Evolutionary conservation across 2,329 filamentous ascomycete genomes (phyloP).

Genomic region (Ceratocystis destructans): DNA sequence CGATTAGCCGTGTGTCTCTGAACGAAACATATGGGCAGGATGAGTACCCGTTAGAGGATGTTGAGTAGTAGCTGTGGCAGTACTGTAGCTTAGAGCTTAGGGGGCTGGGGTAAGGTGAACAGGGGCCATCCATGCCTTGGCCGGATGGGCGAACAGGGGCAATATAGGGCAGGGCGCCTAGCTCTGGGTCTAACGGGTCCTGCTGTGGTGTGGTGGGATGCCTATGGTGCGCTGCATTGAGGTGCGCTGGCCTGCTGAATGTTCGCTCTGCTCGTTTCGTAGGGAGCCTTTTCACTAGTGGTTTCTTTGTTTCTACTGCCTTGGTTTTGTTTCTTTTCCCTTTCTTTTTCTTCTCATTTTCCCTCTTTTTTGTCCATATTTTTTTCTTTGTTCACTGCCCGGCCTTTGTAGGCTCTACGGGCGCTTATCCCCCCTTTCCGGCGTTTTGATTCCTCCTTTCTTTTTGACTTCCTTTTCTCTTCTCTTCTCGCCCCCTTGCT

Average conservation of each 20-base stretch:
- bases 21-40: slow-evolving; percentile 48
- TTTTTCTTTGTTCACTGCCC: background rate
- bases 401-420: background rate
- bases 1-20: slow-evolving; percentile 39
- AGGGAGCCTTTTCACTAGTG: too few relatives aligned
- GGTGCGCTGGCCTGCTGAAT: background rate
- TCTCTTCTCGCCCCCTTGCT: background rate
- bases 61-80: background rate
- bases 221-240: background rate
- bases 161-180: too few relatives aligned
- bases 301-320: background rate
- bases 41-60: slow-evolving; percentile 30
- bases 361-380: background rate
- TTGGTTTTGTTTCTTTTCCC: background rate
- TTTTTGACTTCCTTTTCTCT: background rate
- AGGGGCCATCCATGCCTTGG: too few relatives aligned
- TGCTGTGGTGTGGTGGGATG: background rate
- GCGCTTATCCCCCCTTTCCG: background rate
- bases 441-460: background rate
- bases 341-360: background rate
- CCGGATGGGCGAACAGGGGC: too few relatives aligned
- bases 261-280: background rate
- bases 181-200: background rate
- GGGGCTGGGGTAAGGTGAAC: background rate
- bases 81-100: background rate